These are phyloP conservation scores for Hirschioporus abietinus DNA, from an alignment of 768 basidiomycete species.

Conservation along the genomic window DNA sequence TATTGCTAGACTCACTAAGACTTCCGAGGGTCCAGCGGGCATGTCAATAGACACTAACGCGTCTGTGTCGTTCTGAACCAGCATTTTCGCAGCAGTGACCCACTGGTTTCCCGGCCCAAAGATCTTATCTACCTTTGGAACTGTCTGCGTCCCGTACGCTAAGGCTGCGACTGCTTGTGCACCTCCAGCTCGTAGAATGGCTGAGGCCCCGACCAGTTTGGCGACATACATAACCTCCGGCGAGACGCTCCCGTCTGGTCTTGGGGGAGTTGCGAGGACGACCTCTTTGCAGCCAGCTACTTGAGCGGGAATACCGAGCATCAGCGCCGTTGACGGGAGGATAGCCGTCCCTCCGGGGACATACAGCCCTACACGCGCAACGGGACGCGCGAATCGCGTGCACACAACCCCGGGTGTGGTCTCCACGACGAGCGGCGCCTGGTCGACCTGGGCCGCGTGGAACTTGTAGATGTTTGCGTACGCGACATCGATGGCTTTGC, in stretches of 20 bases:
- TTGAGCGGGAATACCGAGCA: slow-evolving; percentile 97
- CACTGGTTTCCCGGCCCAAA: slow-evolving; percentile 99
- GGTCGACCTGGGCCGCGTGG: slow-evolving; percentile 82
- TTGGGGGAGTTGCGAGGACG: slow-evolving; percentile 94
- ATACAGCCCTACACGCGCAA: slow-evolving; percentile 93
- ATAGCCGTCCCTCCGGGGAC: slow-evolving; percentile 97
- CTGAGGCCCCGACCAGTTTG: slow-evolving; percentile 81
- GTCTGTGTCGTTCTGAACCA: slow-evolving; percentile 97
- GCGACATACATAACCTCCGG: slow-evolving; percentile 99
- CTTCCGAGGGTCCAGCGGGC: slow-evolving; percentile 98
- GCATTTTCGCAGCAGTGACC: slow-evolving; percentile 99
- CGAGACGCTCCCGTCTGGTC: slow-evolving; percentile 86
- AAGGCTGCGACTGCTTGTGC: slow-evolving; percentile 95
- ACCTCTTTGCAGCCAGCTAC: slow-evolving; percentile 92
- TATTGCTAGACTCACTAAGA: slow-evolving; percentile 60
- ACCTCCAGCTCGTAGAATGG: slow-evolving; percentile 91
- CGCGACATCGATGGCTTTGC: slow-evolving; percentile 80
- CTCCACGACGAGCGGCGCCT: slow-evolving; percentile 71
- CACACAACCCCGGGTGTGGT: slow-evolving; percentile 99
- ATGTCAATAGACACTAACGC: slow-evolving; percentile 97
- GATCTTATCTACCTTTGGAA: slow-evolving; percentile 98
- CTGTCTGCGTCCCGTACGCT: slow-evolving; percentile 93
- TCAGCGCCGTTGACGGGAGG: slow-evolving; percentile 92
- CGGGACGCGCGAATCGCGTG: slow-evolving; percentile 91
- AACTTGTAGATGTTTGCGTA: slow-evolving; percentile 90